These are phyloP conservation scores for Pleurotus tuber-regium DNA, from an alignment of 768 basidiomycete genomes.

Conservation along the genomic window DNA sequence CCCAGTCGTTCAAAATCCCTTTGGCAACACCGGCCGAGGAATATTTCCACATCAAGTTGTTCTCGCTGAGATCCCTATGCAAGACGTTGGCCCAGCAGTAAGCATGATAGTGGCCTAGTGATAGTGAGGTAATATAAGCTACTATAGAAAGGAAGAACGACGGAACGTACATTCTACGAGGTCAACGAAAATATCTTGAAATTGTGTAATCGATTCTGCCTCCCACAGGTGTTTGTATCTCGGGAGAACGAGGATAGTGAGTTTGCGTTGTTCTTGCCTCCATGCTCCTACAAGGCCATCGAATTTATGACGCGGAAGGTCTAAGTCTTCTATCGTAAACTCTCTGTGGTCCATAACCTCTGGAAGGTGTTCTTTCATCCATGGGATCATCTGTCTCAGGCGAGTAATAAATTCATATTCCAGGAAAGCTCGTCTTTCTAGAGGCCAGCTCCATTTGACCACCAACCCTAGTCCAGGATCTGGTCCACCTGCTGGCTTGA, in stretches of 20 bases:
- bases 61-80: slow-evolving; percentile 28
- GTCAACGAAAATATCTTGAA: neutral
- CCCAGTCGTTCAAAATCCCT: slow-evolving; percentile 28
- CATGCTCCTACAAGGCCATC: neutral
- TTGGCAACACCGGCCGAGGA: slow-evolving; percentile 2
- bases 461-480: neutral
- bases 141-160: neutral
- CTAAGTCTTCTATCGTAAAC: neutral
- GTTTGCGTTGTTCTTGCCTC: neutral
- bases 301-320: neutral
- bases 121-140: neutral
- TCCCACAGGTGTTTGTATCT: neutral
- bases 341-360: neutral
- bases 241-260: neutral
- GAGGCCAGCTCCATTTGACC: neutral
- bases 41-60: slow-evolving; percentile 25
- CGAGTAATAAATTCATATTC: neutral
- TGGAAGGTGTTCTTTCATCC: neutral
- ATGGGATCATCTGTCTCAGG: neutral
- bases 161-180: neutral
- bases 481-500: neutral
- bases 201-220: neutral
- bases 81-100: slow-evolving; percentile 20
- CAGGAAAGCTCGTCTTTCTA: neutral
- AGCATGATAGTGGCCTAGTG: slow-evolving; percentile 22